Conservation (phyloP, 1,284 basidiomycete genomes). For the Puccinia brachypodii region DNA sequence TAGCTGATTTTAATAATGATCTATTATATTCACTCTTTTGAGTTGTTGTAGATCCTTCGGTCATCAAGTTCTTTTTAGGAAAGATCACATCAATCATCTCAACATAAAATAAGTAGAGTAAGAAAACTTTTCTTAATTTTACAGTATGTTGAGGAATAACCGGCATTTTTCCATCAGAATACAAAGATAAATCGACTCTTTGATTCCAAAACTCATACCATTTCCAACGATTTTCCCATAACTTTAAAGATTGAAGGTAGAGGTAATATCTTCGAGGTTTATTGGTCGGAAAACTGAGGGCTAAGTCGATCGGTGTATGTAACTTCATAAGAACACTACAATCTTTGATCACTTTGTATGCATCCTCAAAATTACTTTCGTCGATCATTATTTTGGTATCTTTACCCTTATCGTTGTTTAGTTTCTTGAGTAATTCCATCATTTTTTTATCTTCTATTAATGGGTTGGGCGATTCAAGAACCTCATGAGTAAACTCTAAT, state of each 20-base stretch:
- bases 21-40: background rate
- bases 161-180: too few species aligned
- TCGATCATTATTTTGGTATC: background rate
- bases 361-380: background rate
- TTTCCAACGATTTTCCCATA: background rate
- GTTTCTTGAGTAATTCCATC: background rate
- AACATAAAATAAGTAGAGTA: background rate
- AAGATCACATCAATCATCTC: background rate
- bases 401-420: background rate
- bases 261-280: background rate
- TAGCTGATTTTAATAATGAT: background rate
- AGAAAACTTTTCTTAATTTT: background rate
- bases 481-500: background rate
- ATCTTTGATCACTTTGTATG: background rate
- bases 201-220: background rate
- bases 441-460: background rate
- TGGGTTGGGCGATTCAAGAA: background rate
- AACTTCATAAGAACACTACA: background rate
- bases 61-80: too few species aligned
- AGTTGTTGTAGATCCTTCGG: too few species aligned
- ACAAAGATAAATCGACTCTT: too few species aligned
- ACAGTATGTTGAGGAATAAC: background rate
- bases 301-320: background rate
- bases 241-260: background rate
- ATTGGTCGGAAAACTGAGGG: background rate